A percentile compares a stretch with the other conserved stretches of the same genome.
phyloP scores from a whole-genome alignment of 164 flowering plant species.

The Dillenia suffruticosa region DNA sequence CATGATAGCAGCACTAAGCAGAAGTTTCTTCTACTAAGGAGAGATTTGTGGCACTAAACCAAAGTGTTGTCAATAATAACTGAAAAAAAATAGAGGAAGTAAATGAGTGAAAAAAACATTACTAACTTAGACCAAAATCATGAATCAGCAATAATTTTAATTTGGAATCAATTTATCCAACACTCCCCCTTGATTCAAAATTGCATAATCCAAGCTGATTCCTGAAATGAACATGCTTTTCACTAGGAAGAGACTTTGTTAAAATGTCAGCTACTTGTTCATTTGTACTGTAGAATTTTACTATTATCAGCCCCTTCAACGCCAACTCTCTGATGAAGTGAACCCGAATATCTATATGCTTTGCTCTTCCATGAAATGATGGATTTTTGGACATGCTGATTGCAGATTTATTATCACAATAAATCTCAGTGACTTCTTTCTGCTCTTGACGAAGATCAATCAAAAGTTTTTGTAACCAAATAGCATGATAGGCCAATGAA shows the following conservation, averaged over 20 bases:
- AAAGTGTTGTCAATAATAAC: no score
- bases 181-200: no score
- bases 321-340: constrained; percentile 7
- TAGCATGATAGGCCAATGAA: no score
- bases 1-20: no score
- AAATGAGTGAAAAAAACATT: no score
- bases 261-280: constrained; percentile 16
- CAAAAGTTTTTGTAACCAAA: neutral
- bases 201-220: neutral
- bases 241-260: constrained; percentile 1
- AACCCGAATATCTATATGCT: constrained; percentile 7
- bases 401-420: constrained; percentile 12
- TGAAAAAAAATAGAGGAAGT: no score
- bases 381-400: constrained; percentile 9
- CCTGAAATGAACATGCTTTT: neutral
- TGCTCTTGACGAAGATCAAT: no score
- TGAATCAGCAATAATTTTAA: no score
- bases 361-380: neutral
- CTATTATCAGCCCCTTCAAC: neutral
- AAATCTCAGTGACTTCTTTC: neutral
- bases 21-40: no score
- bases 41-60: no score
- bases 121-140: no score
- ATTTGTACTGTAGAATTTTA: neutral
- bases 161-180: no score